Base-by-base conservation (phyloP, 352 stramenopile genomes). In the Globisporangium uncinulatum region DNA sequence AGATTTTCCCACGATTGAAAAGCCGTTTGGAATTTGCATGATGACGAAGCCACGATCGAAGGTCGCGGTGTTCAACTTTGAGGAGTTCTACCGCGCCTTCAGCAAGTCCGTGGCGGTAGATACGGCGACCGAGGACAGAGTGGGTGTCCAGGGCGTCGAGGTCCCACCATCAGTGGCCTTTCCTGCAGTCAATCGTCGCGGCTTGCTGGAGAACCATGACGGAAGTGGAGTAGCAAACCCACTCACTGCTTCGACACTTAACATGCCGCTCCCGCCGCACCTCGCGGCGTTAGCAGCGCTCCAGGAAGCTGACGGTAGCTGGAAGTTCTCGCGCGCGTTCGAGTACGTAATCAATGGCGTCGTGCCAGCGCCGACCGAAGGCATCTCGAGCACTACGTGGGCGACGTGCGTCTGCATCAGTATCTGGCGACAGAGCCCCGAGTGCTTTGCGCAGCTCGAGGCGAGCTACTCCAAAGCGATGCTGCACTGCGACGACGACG, bases 1-100 rank as follows among this genome's bases (percentile, higher is more conserved):
- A 45, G 15, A 39, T 39, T 8, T 39, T 39, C 6, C 34, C 10
- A 39, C 34, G 34, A 39, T 13, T 39, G 34, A 13, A 13, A 8
- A 39, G 34, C 24, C 24, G 24, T 29, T 39, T 39, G 6, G 3
- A n/a, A 46, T n/a, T 4, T 8, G 5, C 6, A 46, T 19, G 42
- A 21, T 17, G 42, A 34, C 52, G 52, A 41, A 21, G 24, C 24
- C 24, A 29, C 24, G 24, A 21, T 55, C 44, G 45, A 7, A 17
- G 32, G n/a, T 19, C n/a, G 10, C 50, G 19, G n/a, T 62, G 24
- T 79, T 73, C 54, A 75, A 57, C 31, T 89, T 89, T 43, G 79
- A 87, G 5, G 76, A 83, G 17, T 89, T 89, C 54, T 87, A 85
- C 56, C 60, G 67, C 36, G 79, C 79, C 3, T 89, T 89, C 58